A percentile compares a stretch with the other conserved stretches of the same genome.
These are phyloP conservation scores for Neocallimastix lanati DNA, from an alignment of 192 early-diverging fungal genomes.

Conservation along the genomic window DNA sequence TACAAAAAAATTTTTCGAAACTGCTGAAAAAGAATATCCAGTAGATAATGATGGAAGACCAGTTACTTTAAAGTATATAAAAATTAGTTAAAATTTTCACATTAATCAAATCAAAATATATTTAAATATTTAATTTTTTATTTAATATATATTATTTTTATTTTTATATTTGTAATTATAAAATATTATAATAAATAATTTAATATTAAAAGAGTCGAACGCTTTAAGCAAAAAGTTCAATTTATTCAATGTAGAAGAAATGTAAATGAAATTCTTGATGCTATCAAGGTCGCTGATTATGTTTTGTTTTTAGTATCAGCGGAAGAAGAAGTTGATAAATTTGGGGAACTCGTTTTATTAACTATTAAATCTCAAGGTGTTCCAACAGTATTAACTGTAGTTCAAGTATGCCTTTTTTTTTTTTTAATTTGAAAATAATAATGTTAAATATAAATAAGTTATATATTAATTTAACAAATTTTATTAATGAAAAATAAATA, in stretches of 20 bases:
- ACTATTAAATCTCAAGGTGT: constrained; percentile 81
- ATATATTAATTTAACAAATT: background rate
- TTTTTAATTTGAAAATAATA: too few relatives aligned
- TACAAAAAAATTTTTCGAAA: constrained; percentile 20
- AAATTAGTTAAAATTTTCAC: constrained; percentile 5
- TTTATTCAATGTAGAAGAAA: constrained; percentile 60
- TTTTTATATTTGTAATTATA: too few relatives aligned
- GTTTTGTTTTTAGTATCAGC: constrained; percentile 74
- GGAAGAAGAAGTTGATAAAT: constrained; percentile 75
- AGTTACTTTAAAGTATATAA: constrained; percentile 15
- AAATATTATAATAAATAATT: too few relatives aligned
- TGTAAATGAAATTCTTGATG: constrained; percentile 71
- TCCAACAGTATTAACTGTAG: constrained; percentile 47
- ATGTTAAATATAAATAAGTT: too few relatives aligned
- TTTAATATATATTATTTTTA: too few relatives aligned
- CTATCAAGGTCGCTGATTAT: constrained; percentile 80
- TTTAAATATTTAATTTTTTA: too few relatives aligned
- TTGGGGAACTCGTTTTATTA: constrained; percentile 68
- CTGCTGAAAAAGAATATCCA: constrained; percentile 28
- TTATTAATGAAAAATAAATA: constrained; percentile 1
- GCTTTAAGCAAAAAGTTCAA: constrained; percentile 82
- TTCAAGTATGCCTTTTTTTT: constrained; percentile 37
- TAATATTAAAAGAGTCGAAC: constrained; percentile 29
- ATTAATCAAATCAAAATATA: too few relatives aligned
- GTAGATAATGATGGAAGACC: background rate